Percentiles rank a stretch among this genome's conserved stretches.
These are phyloP conservation scores for Huntiella bhutanensis DNA, from an alignment of 2,329 filamentous ascomycete species.

Conservation along the genomic window DNA sequence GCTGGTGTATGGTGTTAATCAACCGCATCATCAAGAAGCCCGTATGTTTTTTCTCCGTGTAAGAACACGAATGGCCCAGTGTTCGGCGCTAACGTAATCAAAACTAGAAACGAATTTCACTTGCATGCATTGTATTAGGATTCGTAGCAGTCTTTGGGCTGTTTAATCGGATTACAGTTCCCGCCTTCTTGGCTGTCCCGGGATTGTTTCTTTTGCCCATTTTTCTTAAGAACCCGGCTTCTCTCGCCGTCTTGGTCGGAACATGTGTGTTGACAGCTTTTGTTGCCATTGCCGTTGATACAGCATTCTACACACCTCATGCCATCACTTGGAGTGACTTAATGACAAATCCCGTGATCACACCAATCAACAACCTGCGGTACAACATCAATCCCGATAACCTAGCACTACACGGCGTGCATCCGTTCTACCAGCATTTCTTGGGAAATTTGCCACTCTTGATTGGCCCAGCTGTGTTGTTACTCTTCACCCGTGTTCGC, in stretches of 20 bases:
- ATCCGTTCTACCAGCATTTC: slow-evolving; percentile 62
- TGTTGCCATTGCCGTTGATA: slow-evolving; percentile 66
- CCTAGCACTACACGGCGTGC: slow-evolving; percentile 55
- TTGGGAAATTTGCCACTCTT: slow-evolving; percentile 53
- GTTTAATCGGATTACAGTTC: slow-evolving; percentile 96
- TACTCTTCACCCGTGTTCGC: slow-evolving; percentile 39
- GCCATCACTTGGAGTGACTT: slow-evolving; percentile 47
- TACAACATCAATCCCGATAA: slow-evolving; percentile 57
- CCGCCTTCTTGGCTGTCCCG: slow-evolving; percentile 75
- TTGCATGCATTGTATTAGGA: slow-evolving; percentile 60
- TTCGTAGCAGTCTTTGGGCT: slow-evolving; percentile 68
- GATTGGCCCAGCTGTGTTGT: slow-evolving; percentile 47
- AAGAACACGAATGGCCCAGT: neutral
- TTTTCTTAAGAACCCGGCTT: slow-evolving; percentile 55
- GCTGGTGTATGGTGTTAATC: slow-evolving; percentile 86
- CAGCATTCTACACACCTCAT: slow-evolving; percentile 54
- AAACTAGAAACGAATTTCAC: slow-evolving; percentile 49
- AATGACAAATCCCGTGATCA: slow-evolving; percentile 46
- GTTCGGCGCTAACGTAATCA: neutral
- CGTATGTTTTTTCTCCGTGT: slow-evolving; percentile 28
- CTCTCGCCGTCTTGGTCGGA: slow-evolving; percentile 42
- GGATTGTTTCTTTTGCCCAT: slow-evolving; percentile 68
- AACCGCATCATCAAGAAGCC: slow-evolving; percentile 65
- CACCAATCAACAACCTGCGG: slow-evolving; percentile 56
- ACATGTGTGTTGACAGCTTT: slow-evolving; percentile 49